Base-by-base conservation (phyloP, 2,329 filamentous ascomycete species). In the Teratosphaeriaceae sp. region DNA sequence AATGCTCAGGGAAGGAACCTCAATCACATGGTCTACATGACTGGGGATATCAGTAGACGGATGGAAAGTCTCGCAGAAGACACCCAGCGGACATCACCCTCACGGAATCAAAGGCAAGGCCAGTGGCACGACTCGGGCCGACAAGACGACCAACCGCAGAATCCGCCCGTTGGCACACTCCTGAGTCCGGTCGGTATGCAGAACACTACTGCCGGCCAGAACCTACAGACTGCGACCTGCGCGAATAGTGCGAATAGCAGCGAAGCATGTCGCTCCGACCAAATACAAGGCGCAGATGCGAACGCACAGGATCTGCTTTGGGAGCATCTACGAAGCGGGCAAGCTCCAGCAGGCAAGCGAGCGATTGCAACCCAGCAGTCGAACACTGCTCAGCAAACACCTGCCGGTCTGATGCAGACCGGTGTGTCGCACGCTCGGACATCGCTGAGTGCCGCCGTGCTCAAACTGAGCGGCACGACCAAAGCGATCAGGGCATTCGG, bases 401-500 rank as follows among this genome's bases (percentile, higher is more conserved):
- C n/a, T n/a, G n/a, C n/a, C n/a, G n/a, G n/a, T n/a, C n/a, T n/a
- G n/a, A n/a, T n/a, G n/a, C n/a, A n/a, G n/a, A n/a, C n/a, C n/a
- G n/a, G n/a, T n/a, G n/a, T n/a, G n/a, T n/a, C n/a, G 5, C 27
- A 6, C 15, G 4, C 12, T 13, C 27, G 12, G 15, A 11, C 27
- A n/a, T 34, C 31, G 15, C 31, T 34, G 31, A 34, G 31, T 20
- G 5, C 31, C 6, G 47, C 39, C 5, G 49, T 48, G n/a, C 37
- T 50, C 22, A 42, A 41, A 42, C 35, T 56, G 29, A 47, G 29
- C 13, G 43, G 46, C 33, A 52, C 45, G n/a, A 41, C 34, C 7
- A 53, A 49, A 34, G 53, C 51, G 8, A 30, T 54, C 15, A 40
- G 38, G 19, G 38, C 45, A 19, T 47, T 51, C 31, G 38, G 42